A percentile compares a stretch with the other conserved stretches of the same genome.
These are phyloP conservation scores for Starmerella stellata DNA, from an alignment of 805 yeast species.

Conservation along the genomic window DNA sequence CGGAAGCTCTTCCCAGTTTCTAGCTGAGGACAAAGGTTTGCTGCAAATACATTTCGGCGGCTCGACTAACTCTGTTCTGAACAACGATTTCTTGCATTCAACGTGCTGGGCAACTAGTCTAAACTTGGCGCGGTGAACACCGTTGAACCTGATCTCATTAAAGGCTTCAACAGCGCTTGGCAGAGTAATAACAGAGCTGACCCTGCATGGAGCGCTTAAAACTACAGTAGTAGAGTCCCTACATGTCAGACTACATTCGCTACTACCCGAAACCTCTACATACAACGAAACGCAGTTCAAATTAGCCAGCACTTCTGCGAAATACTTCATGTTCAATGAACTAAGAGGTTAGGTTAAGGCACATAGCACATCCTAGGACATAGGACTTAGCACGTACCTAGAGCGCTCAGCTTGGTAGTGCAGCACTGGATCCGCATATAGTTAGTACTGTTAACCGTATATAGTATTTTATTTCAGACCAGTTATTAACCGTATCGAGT, in stretches of 20 bases:
- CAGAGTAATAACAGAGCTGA: neutral
- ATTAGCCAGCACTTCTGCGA: slow-evolving; percentile 18
- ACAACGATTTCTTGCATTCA: neutral
- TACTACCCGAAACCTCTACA: neutral
- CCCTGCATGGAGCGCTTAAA: neutral
- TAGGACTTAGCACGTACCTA: too few relatives aligned
- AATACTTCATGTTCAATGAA: slow-evolving; percentile 7
- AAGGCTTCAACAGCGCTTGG: neutral
- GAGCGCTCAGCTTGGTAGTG: too few relatives aligned
- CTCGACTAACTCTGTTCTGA: neutral
- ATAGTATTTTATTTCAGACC: too few relatives aligned
- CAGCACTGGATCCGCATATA: too few relatives aligned
- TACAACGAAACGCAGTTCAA: slow-evolving; percentile 13
- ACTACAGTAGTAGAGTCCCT: neutral
- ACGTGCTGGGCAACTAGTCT: too few relatives aligned
- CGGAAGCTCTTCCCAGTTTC: slow-evolving; percentile 44
- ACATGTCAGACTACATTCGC: neutral
- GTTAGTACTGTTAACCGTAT: too few relatives aligned
- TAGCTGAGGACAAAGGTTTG: neutral
- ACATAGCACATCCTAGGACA: too few relatives aligned
- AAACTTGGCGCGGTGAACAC: too few relatives aligned
- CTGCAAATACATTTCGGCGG: slow-evolving; percentile 3
- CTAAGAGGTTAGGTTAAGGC: neutral
- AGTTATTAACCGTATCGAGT: too few relatives aligned
- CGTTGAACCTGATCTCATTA: neutral